Conservation (phyloP, 1,139 yeast genomes). For the Geotrichum klebahnii region DNA sequence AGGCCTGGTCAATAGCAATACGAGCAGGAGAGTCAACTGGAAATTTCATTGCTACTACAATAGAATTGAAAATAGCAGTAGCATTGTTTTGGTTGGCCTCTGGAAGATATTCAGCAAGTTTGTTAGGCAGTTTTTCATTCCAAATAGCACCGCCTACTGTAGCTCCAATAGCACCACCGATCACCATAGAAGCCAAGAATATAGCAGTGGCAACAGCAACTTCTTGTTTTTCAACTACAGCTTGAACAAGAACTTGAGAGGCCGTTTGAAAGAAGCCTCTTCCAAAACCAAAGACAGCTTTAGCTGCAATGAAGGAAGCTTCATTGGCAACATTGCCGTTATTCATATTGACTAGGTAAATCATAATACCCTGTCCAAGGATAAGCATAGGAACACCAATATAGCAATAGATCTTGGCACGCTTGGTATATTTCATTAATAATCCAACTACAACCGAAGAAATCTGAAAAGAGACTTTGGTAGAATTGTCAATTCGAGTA, state of each 20-base stretch:
- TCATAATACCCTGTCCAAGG: conserved; percentile 22
- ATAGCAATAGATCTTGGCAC: conserved; percentile 15
- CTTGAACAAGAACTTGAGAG: conserved; percentile 28
- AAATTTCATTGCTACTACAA: conserved; percentile 14
- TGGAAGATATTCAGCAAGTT: conserved; percentile 26
- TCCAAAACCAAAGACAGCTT: conserved; percentile 28
- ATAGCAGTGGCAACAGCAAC: conserved; percentile 30
- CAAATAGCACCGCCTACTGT: conserved; percentile 37
- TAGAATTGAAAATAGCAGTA: conserved; percentile 19
- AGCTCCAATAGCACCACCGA: conserved; percentile 37
- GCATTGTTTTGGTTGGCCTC: conserved; percentile 17
- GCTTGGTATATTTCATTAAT: conserved; percentile 19
- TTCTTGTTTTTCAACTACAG: conserved; percentile 26
- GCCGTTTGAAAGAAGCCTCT: conserved; percentile 28
- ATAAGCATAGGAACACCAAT: conserved; percentile 21
- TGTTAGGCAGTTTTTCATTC: conserved; percentile 30
- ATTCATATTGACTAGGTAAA: conserved; percentile 17
- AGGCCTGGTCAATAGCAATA: conserved; percentile 16
- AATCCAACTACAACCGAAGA: conserved; percentile 20
- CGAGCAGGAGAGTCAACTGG: conserved; percentile 14
- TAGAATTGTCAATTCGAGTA: conserved; percentile 21
- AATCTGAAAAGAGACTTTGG: conserved; percentile 21
- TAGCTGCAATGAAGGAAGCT: conserved; percentile 24
- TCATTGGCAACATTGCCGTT: conserved; percentile 5
- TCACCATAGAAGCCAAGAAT: conserved; percentile 26